A percentile compares a stretch with the other conserved stretches of the same genome.
Evolutionary conservation across 83 land plant species (phyloP).

Genomic region (Larix sibirica): DNA sequence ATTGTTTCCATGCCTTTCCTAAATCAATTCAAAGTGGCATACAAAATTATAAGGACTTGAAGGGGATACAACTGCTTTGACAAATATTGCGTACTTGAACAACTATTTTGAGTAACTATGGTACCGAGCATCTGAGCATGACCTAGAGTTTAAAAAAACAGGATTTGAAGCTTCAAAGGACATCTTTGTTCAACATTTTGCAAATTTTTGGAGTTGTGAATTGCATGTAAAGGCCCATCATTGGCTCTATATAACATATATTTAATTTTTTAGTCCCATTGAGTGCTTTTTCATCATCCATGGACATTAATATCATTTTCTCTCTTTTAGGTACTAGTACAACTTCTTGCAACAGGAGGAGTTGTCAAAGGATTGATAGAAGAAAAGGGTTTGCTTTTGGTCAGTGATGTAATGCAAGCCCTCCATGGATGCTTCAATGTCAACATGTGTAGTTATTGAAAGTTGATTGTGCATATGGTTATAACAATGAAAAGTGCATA

Average conservation of each 20-base stretch:
- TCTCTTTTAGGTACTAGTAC: conserved; percentile 68
- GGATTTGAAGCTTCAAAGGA: neutral
- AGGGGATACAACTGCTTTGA: neutral
- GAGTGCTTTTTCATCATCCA: neutral
- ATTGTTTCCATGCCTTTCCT: neutral
- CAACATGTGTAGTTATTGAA: neutral
- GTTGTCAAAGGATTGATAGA: conserved; percentile 79
- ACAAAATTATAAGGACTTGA: neutral
- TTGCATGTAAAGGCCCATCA: neutral
- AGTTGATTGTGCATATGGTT: neutral
- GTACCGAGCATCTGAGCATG: neutral
- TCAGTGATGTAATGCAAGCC: conserved; percentile 13
- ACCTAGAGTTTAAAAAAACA: too few species aligned
- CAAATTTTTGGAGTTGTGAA: neutral
- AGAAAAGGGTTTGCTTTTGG: conserved; percentile 93
- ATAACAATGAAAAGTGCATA: too few species aligned
- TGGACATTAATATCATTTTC: too few species aligned
- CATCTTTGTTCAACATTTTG: neutral
- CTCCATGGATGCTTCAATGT: neutral
- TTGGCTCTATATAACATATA: too few species aligned
- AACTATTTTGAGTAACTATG: neutral
- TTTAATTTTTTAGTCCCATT: neutral
- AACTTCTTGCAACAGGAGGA: conserved; percentile 87
- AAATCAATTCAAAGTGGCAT: neutral
- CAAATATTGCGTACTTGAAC: neutral